Percentiles rank a stretch among this genome's conserved stretches.
These are phyloP conservation scores for Wallacemonas collosoma DNA, from an alignment of 208 protist genomes.

Conservation along the genomic window DNA sequence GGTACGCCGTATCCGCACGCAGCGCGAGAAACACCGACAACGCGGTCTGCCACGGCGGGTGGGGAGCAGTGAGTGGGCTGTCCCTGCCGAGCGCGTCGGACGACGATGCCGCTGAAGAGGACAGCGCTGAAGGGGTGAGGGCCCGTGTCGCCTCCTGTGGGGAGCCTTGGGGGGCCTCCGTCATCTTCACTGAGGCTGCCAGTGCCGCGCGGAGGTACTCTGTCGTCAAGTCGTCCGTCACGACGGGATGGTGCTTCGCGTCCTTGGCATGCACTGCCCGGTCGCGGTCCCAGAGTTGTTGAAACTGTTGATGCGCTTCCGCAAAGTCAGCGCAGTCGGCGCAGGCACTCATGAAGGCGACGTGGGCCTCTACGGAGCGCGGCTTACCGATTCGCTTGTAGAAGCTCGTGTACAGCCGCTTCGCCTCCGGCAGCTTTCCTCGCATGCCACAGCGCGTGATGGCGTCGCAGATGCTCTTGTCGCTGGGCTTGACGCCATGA, in stretches of 20 bases:
- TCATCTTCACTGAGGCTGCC: constrained; percentile 24
- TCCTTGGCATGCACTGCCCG: constrained; percentile 25
- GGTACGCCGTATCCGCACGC: constrained; percentile 26
- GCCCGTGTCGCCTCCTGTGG: too few relatives aligned
- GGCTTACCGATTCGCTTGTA: constrained; percentile 44
- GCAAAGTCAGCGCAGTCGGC: constrained; percentile 46
- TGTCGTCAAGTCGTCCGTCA: constrained; percentile 58
- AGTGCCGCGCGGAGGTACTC: constrained; percentile 69
- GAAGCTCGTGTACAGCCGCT: constrained; percentile 47
- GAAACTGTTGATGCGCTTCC: constrained; percentile 49
- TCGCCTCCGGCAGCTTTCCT: constrained; percentile 43
- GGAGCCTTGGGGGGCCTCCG: background rate
- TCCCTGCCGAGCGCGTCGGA: background rate
- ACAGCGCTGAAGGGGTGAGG: background rate
- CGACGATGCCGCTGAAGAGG: background rate
- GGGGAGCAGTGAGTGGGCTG: background rate
- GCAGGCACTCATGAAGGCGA: constrained; percentile 69
- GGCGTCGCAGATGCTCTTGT: constrained; percentile 53
- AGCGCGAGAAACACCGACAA: constrained; percentile 46
- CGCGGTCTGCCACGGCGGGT: constrained; percentile 40
- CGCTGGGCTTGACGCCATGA: constrained; percentile 47
- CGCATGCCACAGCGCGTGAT: constrained; percentile 50
- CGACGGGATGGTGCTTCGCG: constrained; percentile 36
- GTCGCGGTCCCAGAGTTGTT: constrained; percentile 39
- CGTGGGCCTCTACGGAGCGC: constrained; percentile 48